Percentiles rank a stretch among this genome's conserved stretches.
phyloP scores from a whole-genome alignment of 2,329 filamentous ascomycete species.

The Clonostachys rosea region DNA sequence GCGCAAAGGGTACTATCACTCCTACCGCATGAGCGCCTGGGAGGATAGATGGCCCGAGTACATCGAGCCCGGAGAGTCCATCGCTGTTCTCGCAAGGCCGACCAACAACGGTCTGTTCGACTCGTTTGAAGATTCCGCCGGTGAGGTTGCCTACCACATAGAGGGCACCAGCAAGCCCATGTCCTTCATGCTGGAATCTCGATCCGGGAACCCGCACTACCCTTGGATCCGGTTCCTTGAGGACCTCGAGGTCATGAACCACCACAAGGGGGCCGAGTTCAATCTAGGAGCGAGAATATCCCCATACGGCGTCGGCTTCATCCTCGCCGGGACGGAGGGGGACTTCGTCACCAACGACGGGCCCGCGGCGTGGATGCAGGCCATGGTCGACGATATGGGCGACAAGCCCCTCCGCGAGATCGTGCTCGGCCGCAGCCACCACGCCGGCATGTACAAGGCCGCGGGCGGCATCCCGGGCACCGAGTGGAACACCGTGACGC shows the following conservation, averaged over 20 bases:
- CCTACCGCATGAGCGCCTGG: constrained; percentile 9
- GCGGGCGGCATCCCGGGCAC: constrained; percentile 6
- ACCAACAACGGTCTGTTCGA: neutral
- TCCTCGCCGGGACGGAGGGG: constrained; percentile 20
- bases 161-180: constrained; percentile 15
- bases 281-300: constrained; percentile 7
- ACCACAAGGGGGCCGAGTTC: constrained; percentile 3
- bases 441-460: constrained; percentile 13
- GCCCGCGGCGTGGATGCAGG: constrained; percentile 21
- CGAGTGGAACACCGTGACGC: constrained; percentile 5
- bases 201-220: neutral
- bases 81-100: constrained; percentile 2
- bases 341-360: constrained; percentile 17
- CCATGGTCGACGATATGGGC: constrained; percentile 14
- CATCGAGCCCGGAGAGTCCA: constrained; percentile 16
- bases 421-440: constrained; percentile 21
- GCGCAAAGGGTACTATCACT: constrained; percentile 9
- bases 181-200: constrained; percentile 14
- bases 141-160: constrained; percentile 19
- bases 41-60: constrained; percentile 11
- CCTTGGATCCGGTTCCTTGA: constrained; percentile 9
- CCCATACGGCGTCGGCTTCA: constrained; percentile 15
- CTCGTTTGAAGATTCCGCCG: constrained; percentile 11
- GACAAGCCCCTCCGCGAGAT: constrained; percentile 19
- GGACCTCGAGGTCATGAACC: constrained; percentile 13